Percentiles rank a stretch among this genome's conserved stretches.
Conservation (phyloP, 176 grass and related monocot species). For the Alloteropsis semialata region DNA sequence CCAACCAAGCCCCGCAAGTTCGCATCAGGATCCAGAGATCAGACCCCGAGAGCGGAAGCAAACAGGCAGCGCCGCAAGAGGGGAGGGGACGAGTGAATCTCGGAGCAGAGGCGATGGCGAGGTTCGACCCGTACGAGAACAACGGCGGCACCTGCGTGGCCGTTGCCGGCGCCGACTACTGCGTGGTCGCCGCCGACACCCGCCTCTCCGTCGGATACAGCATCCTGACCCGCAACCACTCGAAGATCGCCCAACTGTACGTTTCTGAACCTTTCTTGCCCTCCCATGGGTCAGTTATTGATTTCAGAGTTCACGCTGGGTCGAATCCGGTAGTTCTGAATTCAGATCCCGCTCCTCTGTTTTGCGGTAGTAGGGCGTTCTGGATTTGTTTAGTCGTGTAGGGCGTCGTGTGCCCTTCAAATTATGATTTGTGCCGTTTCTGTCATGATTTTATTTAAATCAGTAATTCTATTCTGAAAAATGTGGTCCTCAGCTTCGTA, state of each 20-base stretch:
- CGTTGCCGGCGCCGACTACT: slow-evolving; percentile 77
- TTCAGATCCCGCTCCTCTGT: not conserved
- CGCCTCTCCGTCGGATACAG: slow-evolving; percentile 83
- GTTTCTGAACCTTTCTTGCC: not conserved
- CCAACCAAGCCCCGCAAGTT: not conserved
- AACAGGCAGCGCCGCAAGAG: not conserved
- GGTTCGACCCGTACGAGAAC: slow-evolving; percentile 48
- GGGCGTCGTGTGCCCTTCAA: not conserved
- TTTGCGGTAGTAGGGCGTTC: not conserved
- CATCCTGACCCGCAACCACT: slow-evolving; percentile 66
- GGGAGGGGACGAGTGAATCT: not conserved
- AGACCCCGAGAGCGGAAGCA: not conserved
- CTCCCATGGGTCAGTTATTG: not conserved
- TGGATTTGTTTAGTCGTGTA: not conserved
- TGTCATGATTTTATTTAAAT: not conserved
- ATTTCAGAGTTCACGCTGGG: not conserved
- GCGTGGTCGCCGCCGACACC: slow-evolving; percentile 82
- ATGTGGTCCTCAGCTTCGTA: not conserved
- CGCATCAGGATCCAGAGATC: no score
- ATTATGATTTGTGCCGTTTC: not conserved
- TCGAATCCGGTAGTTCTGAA: not conserved
- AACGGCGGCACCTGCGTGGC: slow-evolving; percentile 81
- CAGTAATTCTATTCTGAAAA: not conserved
- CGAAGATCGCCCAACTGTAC: slow-evolving; percentile 78
- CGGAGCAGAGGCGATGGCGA: slow-evolving; percentile 25